Percentiles rank a stretch among this genome's conserved stretches.
Conservation (phyloP, 306 rosid species). For the Quercus robur region DNA sequence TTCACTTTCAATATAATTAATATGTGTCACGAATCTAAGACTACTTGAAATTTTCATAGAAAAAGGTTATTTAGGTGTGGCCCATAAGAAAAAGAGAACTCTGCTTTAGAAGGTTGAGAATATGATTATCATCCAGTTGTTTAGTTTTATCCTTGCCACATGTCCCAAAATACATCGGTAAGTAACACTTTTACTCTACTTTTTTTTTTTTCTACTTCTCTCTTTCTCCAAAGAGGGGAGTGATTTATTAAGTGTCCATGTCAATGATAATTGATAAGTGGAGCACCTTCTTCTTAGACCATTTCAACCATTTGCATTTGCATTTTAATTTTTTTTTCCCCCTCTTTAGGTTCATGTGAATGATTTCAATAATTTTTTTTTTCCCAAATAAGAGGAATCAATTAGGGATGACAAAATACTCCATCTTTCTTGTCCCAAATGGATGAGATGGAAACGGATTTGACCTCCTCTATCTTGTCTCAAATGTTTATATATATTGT, state of each 20-base stretch:
- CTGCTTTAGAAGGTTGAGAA: constrained; percentile 41
- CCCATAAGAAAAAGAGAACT: constrained; percentile 23
- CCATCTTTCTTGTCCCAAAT: too few relatives aligned
- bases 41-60: constrained; percentile 17
- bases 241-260: constrained; percentile 25
- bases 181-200: constrained; percentile 30
- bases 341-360: background rate
- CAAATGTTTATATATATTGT: too few relatives aligned
- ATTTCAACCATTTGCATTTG: background rate
- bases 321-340: background rate
- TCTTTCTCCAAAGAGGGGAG: constrained; percentile 19
- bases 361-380: too few relatives aligned
- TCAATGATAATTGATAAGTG: constrained; percentile 13
- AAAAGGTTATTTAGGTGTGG: constrained; percentile 28
- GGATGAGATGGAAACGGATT: too few relatives aligned
- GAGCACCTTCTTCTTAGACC: constrained; percentile 24
- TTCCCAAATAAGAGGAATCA: too few relatives aligned
- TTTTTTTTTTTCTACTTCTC: constrained; percentile 11
- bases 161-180: constrained; percentile 16
- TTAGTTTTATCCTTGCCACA: constrained; percentile 43
- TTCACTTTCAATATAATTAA: constrained; percentile 4
- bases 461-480: too few relatives aligned
- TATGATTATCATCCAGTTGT: constrained; percentile 50
- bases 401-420: too few relatives aligned
- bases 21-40: constrained; percentile 25